Evolutionary conservation across 1,284 basidiomycete species (phyloP), one percentile per base, ranked within the genome.

Genomic region (Ustilago hordei): DNA sequence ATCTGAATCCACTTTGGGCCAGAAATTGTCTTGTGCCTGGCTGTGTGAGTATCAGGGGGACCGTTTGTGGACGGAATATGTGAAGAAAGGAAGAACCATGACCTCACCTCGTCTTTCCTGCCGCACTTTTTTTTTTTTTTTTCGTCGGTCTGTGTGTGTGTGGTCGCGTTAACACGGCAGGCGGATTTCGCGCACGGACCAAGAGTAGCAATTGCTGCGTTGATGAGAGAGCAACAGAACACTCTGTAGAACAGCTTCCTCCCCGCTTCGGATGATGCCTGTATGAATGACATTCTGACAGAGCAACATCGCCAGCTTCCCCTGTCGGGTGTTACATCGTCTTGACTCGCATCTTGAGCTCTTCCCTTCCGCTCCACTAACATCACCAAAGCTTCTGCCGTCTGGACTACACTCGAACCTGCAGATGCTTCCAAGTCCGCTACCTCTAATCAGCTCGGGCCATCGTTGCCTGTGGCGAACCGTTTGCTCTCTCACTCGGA

Each of bases 141-240:
- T 45, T 45, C n/a, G 1, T 19, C 7, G 17, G 7, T 6, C 1
- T 45, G 43, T 45, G n/a, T 45, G 43, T 19, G 17, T n/a, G 9
- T 19, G 43, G 23, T 2, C 43, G 43, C 17, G 11, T 19, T 45
- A 45, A 45, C 43, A 57, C 28, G 4, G 53, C n/a, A 9, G 19
- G 34, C 48, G n/a, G 31, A 31, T 35, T 55, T 35, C 7, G 31
- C 45, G 57, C 57, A 59, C 59, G 50, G 52, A 31, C 50, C 59
- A 54, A 53, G 35, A 23, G 4, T 19, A 23, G 57, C 43, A 43
- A 32, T 15, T 13, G 4, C 48, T 31, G 48, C 52, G 56, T 34
- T 66, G 36, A 41, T 55, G 57, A 60, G 31, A 60, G 57, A 66
- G 59, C 59, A 59, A 54, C 48, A 57, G 19, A 63, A 23, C 17